Evolutionary conservation across 495 filamentous ascomycete genomes (phyloP), one percentile per base, ranked within the genome.

Genomic region (Podospora pseudocomata): DNA sequence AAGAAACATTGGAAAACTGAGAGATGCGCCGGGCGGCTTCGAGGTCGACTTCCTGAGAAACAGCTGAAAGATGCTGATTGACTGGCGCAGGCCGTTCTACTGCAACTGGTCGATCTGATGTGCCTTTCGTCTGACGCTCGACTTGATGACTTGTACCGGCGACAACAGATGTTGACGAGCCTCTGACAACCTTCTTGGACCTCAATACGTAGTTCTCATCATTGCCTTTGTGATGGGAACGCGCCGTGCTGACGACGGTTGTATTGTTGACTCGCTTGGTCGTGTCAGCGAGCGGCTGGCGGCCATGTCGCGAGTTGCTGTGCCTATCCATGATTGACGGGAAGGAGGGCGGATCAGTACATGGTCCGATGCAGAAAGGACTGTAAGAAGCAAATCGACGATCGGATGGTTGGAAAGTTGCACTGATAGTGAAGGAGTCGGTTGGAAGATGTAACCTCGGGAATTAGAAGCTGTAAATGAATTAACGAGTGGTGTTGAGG

Each of bases 1-100:
- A 89, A 0, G 91, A 93, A 0, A 83, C 79, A 3, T 87, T 88
- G 0, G 92, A 94, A 18, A 91, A 81, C 59, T 90, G 86, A 0
- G 93, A 95, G 69, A 89, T 85, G 44, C 92, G 86, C 27, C 91
- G 90, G 5, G 85, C 82, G 23, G 86, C 82, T 16, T 62, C 20
- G 7, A 32, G 34, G 58, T 74, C 74, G 11, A 83, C 76, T 9
- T 89, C 86, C n/a, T 82, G 83, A 27, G 62, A 28, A 23, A 68
- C 26, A 4, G 67, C 58, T 23, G 67, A 34, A 19, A 63, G 68
- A 15, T 49, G 67, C 1, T 55, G 64, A 39, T 61, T 69, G 44
- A 65, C 60, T 28, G 55, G 60, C 2, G 5, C 30, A 64, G 64
- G 23, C 13, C 13, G 39, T 3, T 49, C 39, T 49, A 16, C 39